These are phyloP conservation scores for Apophysomyces variabilis DNA, from an alignment of 371 early-diverging fungal species.

Conservation along the genomic window DNA sequence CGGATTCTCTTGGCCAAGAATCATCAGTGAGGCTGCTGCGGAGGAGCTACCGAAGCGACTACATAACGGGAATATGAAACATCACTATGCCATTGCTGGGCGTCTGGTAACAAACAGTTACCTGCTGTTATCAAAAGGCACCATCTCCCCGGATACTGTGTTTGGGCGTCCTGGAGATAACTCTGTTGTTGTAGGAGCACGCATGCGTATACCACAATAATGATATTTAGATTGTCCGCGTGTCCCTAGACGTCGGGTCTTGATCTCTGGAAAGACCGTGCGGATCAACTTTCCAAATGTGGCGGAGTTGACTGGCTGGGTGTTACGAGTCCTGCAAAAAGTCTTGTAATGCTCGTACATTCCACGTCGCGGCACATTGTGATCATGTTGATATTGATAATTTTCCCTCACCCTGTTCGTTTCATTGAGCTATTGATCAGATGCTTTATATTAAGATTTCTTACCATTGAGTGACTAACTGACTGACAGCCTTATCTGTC, in stretches of 20 bases:
- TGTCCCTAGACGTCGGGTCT: constrained; percentile 67
- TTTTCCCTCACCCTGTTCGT: constrained; percentile 54
- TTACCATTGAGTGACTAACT: constrained; percentile 33
- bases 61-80: neutral
- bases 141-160: neutral
- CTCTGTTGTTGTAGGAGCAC: constrained; percentile 10
- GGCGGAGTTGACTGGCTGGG: constrained; percentile 68
- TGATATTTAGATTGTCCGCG: constrained; percentile 70
- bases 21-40: neutral
- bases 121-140: neutral
- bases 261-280: constrained; percentile 62
- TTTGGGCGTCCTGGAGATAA: neutral
- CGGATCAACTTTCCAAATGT: constrained; percentile 73
- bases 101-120: neutral
- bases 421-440: neutral
- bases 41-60: neutral
- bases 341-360: constrained; percentile 65
- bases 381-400: constrained; percentile 54
- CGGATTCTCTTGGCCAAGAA: neutral
- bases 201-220: constrained; percentile 55
- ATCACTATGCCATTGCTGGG: neutral
- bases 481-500: constrained; percentile 32
- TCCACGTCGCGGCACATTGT: constrained; percentile 63
- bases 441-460: neutral
- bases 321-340: constrained; percentile 41